A percentile compares a stretch with the other conserved stretches of the same genome.
Conservation (phyloP, 2,329 filamentous ascomycete species). For the Ophiostoma fasciatum region DNA sequence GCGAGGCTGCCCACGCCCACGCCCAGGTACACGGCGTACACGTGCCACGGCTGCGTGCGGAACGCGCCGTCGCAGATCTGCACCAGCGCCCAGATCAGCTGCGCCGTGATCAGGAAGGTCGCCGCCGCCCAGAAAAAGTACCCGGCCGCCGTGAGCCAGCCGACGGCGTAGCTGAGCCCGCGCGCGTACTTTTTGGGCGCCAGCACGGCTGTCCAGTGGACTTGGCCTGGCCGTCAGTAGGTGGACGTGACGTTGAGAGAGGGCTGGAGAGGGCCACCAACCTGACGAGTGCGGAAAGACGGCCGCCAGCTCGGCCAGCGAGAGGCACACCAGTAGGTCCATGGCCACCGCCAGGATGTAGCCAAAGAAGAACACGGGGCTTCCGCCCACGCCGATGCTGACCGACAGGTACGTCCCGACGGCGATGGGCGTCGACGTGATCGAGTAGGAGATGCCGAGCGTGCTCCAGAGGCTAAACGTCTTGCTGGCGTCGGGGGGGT, state of each 20-base stretch:
- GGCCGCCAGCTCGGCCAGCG: constrained; percentile 3
- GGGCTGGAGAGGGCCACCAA: background rate
- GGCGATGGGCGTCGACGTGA: constrained; percentile 3
- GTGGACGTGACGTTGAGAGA: background rate
- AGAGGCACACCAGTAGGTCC: constrained; percentile 2
- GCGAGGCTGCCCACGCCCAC: background rate
- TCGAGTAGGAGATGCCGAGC: background rate
- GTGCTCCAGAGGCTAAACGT: background rate
- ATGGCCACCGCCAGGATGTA: background rate
- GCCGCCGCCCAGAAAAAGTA: constrained; percentile 1
- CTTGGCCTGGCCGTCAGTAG: background rate
- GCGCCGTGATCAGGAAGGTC: background rate
- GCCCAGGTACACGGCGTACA: background rate
- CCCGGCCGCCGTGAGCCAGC: background rate
- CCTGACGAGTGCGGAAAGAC: constrained; percentile 4
- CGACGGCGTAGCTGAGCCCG: background rate
- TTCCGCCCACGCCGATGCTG: constrained; percentile 2
- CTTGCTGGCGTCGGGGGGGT: background rate
- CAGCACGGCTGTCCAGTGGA: constrained; percentile 2
- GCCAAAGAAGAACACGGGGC: constrained; percentile 5
- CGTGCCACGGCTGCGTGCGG: background rate
- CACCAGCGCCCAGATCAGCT: constrained; percentile 1
- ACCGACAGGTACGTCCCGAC: constrained; percentile 4
- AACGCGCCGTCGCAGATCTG: background rate
- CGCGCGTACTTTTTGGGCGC: background rate